phyloP scores from a whole-genome alignment of 176 grass and related monocot genomes.

The Sorghum bicolor region DNA sequence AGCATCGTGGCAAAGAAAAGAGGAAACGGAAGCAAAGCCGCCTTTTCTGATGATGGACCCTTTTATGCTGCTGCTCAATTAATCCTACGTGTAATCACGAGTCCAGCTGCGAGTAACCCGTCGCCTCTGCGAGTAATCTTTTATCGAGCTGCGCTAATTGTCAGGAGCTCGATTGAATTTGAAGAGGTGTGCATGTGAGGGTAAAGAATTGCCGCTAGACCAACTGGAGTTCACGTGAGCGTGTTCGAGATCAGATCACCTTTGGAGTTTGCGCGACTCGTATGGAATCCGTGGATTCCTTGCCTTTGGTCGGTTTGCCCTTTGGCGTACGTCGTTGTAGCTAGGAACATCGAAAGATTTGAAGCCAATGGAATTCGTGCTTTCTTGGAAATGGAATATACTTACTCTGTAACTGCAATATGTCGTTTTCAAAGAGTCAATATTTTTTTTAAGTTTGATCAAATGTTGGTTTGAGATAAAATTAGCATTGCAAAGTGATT shows the following conservation, averaged over 20 bases:
- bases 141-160: background rate
- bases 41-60: background rate
- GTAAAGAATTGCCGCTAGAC: background rate
- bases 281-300: conserved; percentile 47
- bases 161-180: background rate
- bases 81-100: conserved; percentile 4
- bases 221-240: conserved; percentile 37
- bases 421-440: background rate
- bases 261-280: background rate
- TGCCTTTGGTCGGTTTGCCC: conserved; percentile 40
- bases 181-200: conserved; percentile 38
- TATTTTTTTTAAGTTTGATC: too few relatives aligned
- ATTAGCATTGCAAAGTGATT: too few relatives aligned
- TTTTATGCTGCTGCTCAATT: conserved; percentile 15
- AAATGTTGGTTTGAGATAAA: too few relatives aligned
- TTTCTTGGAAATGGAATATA: conserved; percentile 26
- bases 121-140: background rate
- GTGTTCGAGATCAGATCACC: background rate
- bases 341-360: background rate
- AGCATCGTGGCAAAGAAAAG: conserved; percentile 5
- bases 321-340: conserved; percentile 19
- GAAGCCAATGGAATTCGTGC: conserved; percentile 37
- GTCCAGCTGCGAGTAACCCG: background rate
- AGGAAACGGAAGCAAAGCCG: background rate
- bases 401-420: background rate